Percentiles rank a stretch among this genome's conserved stretches.
Evolutionary conservation across 441 rosid species (phyloP).

Genomic region (Pelargonium citronellum): DNA sequence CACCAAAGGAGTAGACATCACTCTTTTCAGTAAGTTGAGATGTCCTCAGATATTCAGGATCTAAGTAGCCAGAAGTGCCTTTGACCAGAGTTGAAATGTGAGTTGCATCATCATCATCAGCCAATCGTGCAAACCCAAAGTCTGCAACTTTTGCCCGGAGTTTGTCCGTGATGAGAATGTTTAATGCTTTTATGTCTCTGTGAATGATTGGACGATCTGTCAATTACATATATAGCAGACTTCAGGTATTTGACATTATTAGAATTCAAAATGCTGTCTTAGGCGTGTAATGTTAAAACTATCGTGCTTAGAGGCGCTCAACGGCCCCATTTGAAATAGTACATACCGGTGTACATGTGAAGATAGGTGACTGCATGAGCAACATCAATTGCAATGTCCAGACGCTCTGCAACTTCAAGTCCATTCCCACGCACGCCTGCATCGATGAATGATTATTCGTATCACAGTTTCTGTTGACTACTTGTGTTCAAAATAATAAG

Average conservation of each 20-base stretch:
- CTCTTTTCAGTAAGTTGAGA: slow-evolving; percentile 90
- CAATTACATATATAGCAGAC: background rate
- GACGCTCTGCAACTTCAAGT: slow-evolving; percentile 58
- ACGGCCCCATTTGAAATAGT: slow-evolving; percentile 2
- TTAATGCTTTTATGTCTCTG: slow-evolving; percentile 88
- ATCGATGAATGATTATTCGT: slow-evolving; percentile 45
- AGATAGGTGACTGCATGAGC: slow-evolving; percentile 96
- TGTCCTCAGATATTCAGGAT: slow-evolving; percentile 82
- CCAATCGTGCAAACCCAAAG: slow-evolving; percentile 83
- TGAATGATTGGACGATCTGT: slow-evolving; percentile 91
- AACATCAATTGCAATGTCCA: slow-evolving; percentile 78
- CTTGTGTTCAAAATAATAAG: background rate
- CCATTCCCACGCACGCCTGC: slow-evolving; percentile 51
- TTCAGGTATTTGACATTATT: background rate
- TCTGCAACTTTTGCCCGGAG: slow-evolving; percentile 88
- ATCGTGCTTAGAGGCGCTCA: background rate
- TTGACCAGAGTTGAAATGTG: slow-evolving; percentile 94
- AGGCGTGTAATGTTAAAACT: background rate
- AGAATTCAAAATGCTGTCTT: background rate
- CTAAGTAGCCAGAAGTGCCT: slow-evolving; percentile 94
- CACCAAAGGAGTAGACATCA: slow-evolving; percentile 94
- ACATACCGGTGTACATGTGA: slow-evolving; percentile 84
- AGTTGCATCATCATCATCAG: slow-evolving; percentile 66
- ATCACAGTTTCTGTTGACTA: slow-evolving; percentile 52
- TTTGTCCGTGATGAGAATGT: slow-evolving; percentile 79